Percentiles rank a stretch among this genome's conserved stretches.
Conservation (phyloP, 2,329 filamentous ascomycete genomes). For the Fusarium stilboides region DNA sequence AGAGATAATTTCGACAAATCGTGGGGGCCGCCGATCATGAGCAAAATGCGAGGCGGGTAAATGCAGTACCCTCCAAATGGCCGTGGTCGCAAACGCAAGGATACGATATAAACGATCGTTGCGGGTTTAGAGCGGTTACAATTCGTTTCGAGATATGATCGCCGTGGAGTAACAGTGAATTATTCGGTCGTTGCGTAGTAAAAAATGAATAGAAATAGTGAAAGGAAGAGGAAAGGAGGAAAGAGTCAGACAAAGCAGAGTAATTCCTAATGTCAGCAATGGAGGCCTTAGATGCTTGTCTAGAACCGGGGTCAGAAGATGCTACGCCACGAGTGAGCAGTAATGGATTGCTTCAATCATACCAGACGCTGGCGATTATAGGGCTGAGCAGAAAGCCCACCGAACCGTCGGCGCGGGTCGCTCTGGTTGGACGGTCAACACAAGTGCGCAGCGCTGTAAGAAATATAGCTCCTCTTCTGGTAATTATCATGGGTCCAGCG, state of each 20-base stretch:
- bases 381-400: slow-evolving; percentile 48
- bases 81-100: slow-evolving; percentile 20
- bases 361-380: slow-evolving; percentile 38
- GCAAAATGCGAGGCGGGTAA: slow-evolving; percentile 26
- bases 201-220: slow-evolving; percentile 11
- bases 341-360: slow-evolving; percentile 39
- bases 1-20: slow-evolving; percentile 17
- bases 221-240: slow-evolving; percentile 28
- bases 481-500: slow-evolving; percentile 35
- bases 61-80: slow-evolving; percentile 11
- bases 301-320: slow-evolving; percentile 40
- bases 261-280: slow-evolving; percentile 46
- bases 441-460: slow-evolving; percentile 28
- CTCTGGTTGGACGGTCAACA: slow-evolving; percentile 34
- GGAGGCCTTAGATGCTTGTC: slow-evolving; percentile 46
- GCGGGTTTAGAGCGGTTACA: slow-evolving; percentile 10
- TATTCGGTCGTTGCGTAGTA: slow-evolving; percentile 8
- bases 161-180: not conserved
- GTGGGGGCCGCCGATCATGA: slow-evolving; percentile 31
- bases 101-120: slow-evolving; percentile 7
- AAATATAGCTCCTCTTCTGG: slow-evolving; percentile 39
- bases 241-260: slow-evolving; percentile 27
- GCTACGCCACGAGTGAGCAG: slow-evolving; percentile 50
- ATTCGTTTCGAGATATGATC: slow-evolving; percentile 26
- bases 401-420: slow-evolving; percentile 27